phyloP scores from a whole-genome alignment of 805 yeast genomes.

The Middelhovenomyces tepae region DNA sequence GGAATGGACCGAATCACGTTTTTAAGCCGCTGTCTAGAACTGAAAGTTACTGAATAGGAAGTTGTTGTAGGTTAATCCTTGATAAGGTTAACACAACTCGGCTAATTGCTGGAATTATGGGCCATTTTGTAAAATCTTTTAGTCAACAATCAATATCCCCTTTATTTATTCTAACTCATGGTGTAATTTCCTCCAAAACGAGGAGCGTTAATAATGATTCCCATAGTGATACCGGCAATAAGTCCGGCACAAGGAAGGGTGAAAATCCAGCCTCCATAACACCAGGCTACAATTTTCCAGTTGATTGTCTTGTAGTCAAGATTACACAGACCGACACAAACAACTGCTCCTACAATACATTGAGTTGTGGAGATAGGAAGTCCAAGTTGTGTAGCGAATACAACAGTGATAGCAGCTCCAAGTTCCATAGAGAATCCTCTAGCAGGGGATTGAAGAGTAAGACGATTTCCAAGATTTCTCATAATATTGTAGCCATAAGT shows the following conservation, averaged over 20 bases:
- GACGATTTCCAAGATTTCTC: constrained; percentile 62
- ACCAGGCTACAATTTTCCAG: constrained; percentile 71
- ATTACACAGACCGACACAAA: constrained; percentile 67
- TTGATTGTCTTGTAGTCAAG: constrained; percentile 53
- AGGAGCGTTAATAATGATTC: constrained; percentile 59
- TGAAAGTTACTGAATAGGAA: no score
- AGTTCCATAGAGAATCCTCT: constrained; percentile 70
- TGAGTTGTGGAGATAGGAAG: constrained; percentile 76
- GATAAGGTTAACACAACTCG: no score
- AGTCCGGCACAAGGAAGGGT: constrained; percentile 70
- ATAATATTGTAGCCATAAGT: constrained; percentile 63
- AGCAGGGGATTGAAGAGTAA: constrained; percentile 68
- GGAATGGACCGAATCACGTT: no score
- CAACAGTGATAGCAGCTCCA: constrained; percentile 69
- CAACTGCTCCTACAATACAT: constrained; percentile 71
- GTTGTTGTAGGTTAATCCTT: no score
- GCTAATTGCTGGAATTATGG: no score
- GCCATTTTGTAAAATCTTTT: no score
- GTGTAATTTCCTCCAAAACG: constrained; percentile 31
- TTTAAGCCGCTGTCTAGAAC: no score
- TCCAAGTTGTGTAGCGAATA: constrained; percentile 63
- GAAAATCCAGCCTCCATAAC: constrained; percentile 62
- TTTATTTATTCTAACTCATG: neutral
- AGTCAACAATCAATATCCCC: no score
- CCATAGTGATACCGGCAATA: constrained; percentile 58